Evolutionary conservation across 257 asterid species (phyloP), one percentile per base, ranked within the genome.

Genomic region (Penstemon eatonii): DNA sequence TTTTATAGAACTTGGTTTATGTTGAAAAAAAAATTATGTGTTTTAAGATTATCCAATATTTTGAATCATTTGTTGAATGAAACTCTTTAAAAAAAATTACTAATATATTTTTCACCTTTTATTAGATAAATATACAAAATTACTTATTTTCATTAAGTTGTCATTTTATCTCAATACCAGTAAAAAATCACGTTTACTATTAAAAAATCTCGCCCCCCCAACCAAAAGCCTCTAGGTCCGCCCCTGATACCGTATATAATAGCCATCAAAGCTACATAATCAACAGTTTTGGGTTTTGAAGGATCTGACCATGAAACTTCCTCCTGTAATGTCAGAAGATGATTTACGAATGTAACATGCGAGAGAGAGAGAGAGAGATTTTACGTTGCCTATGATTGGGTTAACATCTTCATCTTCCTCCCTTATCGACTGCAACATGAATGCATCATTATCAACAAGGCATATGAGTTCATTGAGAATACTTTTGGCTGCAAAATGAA

Each of bases 191-290:
- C n/a, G n/a, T n/a, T n/a, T n/a, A n/a, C n/a, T n/a, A n/a, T n/a
- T n/a, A n/a, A n/a, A n/a, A n/a, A n/a, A n/a, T n/a, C n/a, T n/a
- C n/a, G n/a, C n/a, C n/a, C n/a, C n/a, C n/a, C n/a, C n/a, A n/a
- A n/a, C n/a, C n/a, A n/a, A n/a, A n/a, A n/a, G n/a, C n/a, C n/a
- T n/a, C n/a, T n/a, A n/a, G n/a, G n/a, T n/a, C n/a, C n/a, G n/a
- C n/a, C n/a, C n/a, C n/a, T n/a, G n/a, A 90, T 93, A 67, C 81
- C 74, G 75, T 76, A 88, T 5, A 88, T 51, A 41, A 76, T 56
- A 49, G 92, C 96, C 89, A 93, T 88, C 79, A 78, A 65, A 65
- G 69, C 60, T 33, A 92, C 94, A 74, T 78, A 85, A 72, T 87
- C 85, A 49, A 76, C 71, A 4, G 75, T 74, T 75, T 75, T 78